Evolutionary conservation across 164 flowering plant species (phyloP).

Genomic region (Pachysandra terminalis): DNA sequence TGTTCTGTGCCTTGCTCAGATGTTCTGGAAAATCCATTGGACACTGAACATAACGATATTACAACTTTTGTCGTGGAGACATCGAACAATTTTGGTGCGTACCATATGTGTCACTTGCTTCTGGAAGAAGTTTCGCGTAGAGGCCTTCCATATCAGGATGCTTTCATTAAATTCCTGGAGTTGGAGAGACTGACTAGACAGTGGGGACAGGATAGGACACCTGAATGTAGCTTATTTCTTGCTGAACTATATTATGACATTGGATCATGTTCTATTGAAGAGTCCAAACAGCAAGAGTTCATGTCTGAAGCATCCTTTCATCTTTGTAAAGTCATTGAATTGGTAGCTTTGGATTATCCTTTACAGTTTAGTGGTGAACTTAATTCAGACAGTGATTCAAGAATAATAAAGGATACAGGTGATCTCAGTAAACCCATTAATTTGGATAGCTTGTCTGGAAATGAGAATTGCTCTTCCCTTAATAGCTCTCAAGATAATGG

Average conservation of each 20-base stretch:
- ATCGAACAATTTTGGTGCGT: constrained; percentile 77
- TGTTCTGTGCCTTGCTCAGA: constrained; percentile 24
- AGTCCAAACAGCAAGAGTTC: constrained; percentile 36
- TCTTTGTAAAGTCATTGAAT: constrained; percentile 84
- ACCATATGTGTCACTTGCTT: constrained; percentile 78
- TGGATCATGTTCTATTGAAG: constrained; percentile 44
- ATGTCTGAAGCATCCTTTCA: constrained; percentile 68
- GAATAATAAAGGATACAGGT: neutral
- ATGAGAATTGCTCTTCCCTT: constrained; percentile 14
- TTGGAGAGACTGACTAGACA: constrained; percentile 79
- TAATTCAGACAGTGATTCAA: constrained; percentile 8
- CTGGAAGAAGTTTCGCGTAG: constrained; percentile 59
- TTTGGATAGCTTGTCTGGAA: constrained; percentile 6
- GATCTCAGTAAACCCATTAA: neutral
- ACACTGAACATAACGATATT: constrained; percentile 45
- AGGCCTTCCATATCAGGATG: constrained; percentile 43
- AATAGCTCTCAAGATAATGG: constrained; percentile 17
- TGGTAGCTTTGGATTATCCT: constrained; percentile 59
- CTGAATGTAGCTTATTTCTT: constrained; percentile 82
- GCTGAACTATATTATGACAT: constrained; percentile 82
- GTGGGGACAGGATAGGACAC: constrained; percentile 69
- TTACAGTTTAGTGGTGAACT: constrained; percentile 17
- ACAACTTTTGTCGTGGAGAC: constrained; percentile 43
- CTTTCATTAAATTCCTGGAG: constrained; percentile 60
- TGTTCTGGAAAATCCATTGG: constrained; percentile 20